Percentiles rank a stretch among this genome's conserved stretches.
Evolutionary conservation across 345 rosid genomes (phyloP).

Genomic region (Psidium guajava): DNA sequence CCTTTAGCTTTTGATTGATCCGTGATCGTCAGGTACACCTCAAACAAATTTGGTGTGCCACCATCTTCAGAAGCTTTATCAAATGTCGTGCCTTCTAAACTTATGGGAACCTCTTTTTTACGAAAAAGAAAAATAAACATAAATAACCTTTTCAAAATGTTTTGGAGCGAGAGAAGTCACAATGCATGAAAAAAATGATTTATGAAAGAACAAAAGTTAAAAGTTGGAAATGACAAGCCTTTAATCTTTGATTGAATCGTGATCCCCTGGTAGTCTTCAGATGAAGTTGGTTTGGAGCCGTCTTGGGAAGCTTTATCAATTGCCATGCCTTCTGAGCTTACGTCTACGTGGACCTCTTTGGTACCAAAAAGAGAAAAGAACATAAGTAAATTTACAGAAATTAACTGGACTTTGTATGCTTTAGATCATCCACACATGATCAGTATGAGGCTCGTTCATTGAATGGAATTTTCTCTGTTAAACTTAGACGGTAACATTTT

Average conservation of each 20-base stretch:
- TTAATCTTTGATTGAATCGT: not conserved
- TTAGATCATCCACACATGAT: not conserved
- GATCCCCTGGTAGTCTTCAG: not conserved
- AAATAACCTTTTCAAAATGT: not conserved
- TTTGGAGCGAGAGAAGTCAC: not conserved
- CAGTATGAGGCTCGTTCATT: not conserved
- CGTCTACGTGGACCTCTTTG: not conserved
- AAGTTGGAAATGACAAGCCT: not conserved
- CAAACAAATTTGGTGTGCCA: not conserved
- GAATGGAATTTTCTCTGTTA: too few relatives aligned
- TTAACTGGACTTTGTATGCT: not conserved
- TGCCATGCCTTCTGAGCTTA: not conserved
- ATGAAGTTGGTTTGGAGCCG: not conserved
- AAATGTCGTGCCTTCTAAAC: not conserved
- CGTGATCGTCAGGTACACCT: not conserved
- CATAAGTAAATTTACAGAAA: not conserved
- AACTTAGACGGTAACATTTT: too few relatives aligned
- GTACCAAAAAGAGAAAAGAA: not conserved
- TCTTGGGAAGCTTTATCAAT: not conserved
- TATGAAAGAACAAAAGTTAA: not conserved
- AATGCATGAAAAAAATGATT: not conserved
- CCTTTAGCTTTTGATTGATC: not conserved
- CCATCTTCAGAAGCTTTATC: not conserved
- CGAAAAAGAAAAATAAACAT: not conserved
- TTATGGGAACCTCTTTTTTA: accelerated